A percentile compares a stretch with the other conserved stretches of the same genome.
These are phyloP conservation scores for Sarocladium strictum DNA, from an alignment of 2,329 filamentous ascomycete species.

Conservation along the genomic window DNA sequence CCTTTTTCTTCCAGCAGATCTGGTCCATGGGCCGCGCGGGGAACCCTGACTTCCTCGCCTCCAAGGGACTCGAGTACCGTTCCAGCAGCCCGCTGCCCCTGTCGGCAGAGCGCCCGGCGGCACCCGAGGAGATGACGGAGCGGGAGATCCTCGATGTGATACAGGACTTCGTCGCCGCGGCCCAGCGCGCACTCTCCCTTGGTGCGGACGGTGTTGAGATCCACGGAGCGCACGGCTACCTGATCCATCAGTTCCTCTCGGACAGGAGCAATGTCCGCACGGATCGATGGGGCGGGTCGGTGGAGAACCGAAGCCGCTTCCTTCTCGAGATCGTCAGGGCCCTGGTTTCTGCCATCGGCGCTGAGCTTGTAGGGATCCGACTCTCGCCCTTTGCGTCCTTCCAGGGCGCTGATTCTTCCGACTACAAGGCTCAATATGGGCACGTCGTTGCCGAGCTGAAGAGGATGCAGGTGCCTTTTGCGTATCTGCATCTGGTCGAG, in stretches of 20 bases:
- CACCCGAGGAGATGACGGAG: too few species aligned
- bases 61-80: background rate
- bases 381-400: conserved; percentile 44
- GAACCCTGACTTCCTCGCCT: background rate
- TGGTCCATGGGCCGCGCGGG: conserved; percentile 38
- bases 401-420: conserved; percentile 42
- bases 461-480: conserved; percentile 32
- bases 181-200: too few species aligned
- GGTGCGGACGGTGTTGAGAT: conserved; percentile 38
- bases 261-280: conserved; percentile 25
- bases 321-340: conserved; percentile 46
- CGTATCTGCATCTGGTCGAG: conserved; percentile 51
- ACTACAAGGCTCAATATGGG: conserved; percentile 48
- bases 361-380: conserved; percentile 38
- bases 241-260: conserved; percentile 34
- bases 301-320: conserved; percentile 38
- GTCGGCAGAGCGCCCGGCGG: too few species aligned
- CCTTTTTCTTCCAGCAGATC: conserved; percentile 56
- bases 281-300: conserved; percentile 28
- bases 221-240: conserved; percentile 33
- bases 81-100: conserved; percentile 20
- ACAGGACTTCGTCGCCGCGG: too few species aligned
- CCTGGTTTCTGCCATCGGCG: conserved; percentile 36
- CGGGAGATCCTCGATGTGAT: too few species aligned
- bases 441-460: conserved; percentile 44